Evolutionary conservation across 768 basidiomycete genomes (phyloP), one percentile per base, ranked within the genome.

Genomic region (Trametes sanguinea): DNA sequence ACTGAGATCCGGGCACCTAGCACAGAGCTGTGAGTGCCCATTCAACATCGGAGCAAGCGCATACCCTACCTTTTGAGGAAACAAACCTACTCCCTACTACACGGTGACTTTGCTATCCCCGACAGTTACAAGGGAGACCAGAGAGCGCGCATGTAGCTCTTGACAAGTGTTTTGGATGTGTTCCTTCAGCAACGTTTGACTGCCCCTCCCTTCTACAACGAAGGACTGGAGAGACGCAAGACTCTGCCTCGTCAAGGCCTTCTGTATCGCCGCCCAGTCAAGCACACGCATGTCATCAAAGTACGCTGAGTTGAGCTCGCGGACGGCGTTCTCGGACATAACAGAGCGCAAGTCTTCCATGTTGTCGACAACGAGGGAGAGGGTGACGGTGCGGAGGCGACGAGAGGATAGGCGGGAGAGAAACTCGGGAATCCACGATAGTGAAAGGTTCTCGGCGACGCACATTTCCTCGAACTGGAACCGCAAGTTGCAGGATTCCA

Each of bases 391-490:
- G 47, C 65, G 63, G 9, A 73, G 61, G 16, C 29, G 42, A 2
- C 56, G 33, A 9, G 70, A 65, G 3, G 58, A 37, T 7, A 69
- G 60, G 43, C 69, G 69, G 13, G 55, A 48, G 46, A 72, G 37
- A 16, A 72, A 51, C 0, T 33, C 30, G 22, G 62, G 46, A 37
- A 71, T 67, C 67, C 65, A 68, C 2, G 63, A 42, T 14, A 73
- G 61, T 14, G 67, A 67, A 11, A 44, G 40, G 60, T 69, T 70
- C 29, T 58, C 61, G 4, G 64, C 55, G 39, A 70, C 69, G 57
- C 65, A 69, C 71, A 72, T 70, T 60, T 69, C 68, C 33, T 54
- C 59, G 51, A 68, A 58, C 9, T 55, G 57, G 44, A 73, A 65
- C 2, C 54, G 56, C 1, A 73, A 53, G 14, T 40, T 57, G 48